These are phyloP conservation scores for Syzygium syzygioides DNA, from an alignment of 441 rosid genomes.

Conservation along the genomic window DNA sequence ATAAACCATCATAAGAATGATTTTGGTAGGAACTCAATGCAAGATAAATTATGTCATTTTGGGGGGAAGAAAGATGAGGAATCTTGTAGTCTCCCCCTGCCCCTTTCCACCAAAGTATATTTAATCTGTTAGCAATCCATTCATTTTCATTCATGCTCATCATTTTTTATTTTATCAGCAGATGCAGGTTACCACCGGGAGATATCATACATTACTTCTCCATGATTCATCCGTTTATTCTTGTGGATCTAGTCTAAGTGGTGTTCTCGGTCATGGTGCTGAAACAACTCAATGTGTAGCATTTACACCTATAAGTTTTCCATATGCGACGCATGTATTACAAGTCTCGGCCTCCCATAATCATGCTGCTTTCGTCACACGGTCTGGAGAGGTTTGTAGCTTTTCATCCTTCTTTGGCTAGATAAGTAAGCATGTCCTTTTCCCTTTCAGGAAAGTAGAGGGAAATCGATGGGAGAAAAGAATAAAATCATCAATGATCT, in stretches of 20 bases:
- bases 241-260: slow-evolving; percentile 80
- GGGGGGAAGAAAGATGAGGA: not conserved
- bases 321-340: slow-evolving; percentile 46
- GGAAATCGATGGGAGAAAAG: not conserved
- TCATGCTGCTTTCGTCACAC: slow-evolving; percentile 82
- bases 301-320: slow-evolving; percentile 64
- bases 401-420: not conserved
- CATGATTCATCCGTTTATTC: slow-evolving; percentile 82
- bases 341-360: slow-evolving; percentile 92
- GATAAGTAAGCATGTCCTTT: not conserved
- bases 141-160: not conserved
- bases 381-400: slow-evolving; percentile 84
- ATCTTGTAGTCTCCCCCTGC: not conserved
- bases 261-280: slow-evolving; percentile 93
- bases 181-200: slow-evolving; percentile 96
- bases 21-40: not conserved
- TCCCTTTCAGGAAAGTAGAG: not conserved
- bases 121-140: not conserved
- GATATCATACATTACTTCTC: slow-evolving; percentile 84
- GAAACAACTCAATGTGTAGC: slow-evolving; percentile 88
- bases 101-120: not conserved
- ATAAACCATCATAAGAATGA: not conserved
- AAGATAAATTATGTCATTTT: not conserved
- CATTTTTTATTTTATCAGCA: slow-evolving; percentile 25
- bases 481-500: not conserved